These are phyloP conservation scores for Aspergillus sclerotioniger DNA, from an alignment of 495 filamentous ascomycete species.

Conservation along the genomic window DNA sequence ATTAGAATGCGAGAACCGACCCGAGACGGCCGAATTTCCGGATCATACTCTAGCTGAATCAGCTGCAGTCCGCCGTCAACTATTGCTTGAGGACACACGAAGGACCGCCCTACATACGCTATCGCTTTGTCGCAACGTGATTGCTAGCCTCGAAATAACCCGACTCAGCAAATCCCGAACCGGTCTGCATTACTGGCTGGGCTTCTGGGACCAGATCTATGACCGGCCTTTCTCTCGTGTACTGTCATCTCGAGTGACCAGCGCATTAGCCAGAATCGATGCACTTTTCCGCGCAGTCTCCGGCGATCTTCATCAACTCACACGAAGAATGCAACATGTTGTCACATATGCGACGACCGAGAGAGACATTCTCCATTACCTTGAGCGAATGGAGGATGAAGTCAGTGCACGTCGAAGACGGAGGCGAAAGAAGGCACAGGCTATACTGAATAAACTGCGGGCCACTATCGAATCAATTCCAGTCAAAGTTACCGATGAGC, in stretches of 20 bases:
- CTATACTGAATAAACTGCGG: constrained; percentile 20
- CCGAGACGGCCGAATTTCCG: not conserved
- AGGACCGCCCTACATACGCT: constrained; percentile 21
- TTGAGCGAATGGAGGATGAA: constrained; percentile 27
- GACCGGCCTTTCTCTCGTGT: constrained; percentile 13
- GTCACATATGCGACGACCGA: constrained; percentile 17
- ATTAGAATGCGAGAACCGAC: not conserved
- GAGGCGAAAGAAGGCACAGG: constrained; percentile 21
- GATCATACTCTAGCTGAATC: not conserved
- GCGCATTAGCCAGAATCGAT: constrained; percentile 18
- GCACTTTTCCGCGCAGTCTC: constrained; percentile 23
- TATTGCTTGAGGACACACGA: constrained; percentile 16
- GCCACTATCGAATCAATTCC: constrained; percentile 23
- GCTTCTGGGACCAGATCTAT: constrained; percentile 26
- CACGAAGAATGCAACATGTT: constrained; percentile 15
- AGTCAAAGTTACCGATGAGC: constrained; percentile 22
- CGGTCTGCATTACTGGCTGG: constrained; percentile 23
- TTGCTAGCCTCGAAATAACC: constrained; percentile 23
- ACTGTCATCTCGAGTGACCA: constrained; percentile 12
- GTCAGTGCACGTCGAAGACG: constrained; percentile 18
- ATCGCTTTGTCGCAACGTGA: constrained; percentile 21
- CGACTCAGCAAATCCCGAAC: constrained; percentile 26
- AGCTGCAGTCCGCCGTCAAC: not conserved
- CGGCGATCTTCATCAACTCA: constrained; percentile 20
- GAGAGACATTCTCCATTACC: constrained; percentile 17